These are phyloP conservation scores for Yarrowia galli DNA, from an alignment of 1,139 yeast species.

Conservation along the genomic window DNA sequence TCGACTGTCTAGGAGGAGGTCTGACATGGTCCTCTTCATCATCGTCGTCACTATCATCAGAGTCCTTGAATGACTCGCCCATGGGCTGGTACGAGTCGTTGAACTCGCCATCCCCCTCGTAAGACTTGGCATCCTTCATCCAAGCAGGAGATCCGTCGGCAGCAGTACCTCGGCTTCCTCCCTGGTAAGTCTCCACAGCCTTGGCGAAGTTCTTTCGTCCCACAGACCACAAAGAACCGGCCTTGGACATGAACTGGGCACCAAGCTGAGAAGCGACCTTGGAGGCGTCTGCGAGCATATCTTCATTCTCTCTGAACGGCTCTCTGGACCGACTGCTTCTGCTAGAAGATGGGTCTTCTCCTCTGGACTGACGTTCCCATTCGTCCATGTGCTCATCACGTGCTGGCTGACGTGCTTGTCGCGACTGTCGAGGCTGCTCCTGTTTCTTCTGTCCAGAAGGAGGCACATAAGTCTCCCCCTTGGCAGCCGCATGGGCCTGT, in stretches of 20 bases:
- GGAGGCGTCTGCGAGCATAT: constrained; percentile 51
- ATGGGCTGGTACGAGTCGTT: constrained; percentile 14
- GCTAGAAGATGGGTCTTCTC: constrained; percentile 13
- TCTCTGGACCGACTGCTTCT: constrained; percentile 8
- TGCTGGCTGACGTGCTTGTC: constrained; percentile 20
- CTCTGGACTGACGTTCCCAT: constrained; percentile 27
- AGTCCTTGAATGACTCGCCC: constrained; percentile 40
- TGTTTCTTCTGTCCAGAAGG: constrained; percentile 2
- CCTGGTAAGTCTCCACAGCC: constrained; percentile 68
- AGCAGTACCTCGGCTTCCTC: constrained; percentile 46
- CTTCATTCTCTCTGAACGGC: constrained; percentile 1
- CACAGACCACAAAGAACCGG: constrained; percentile 65
- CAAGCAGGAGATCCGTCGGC: constrained; percentile 70
- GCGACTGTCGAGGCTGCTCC: constrained; percentile 12
- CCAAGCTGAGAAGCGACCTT: constrained; percentile 67
- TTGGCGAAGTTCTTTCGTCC: constrained; percentile 69
- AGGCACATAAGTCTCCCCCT: constrained; percentile 30
- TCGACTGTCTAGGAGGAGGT: background rate
- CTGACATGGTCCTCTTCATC: constrained; percentile 9
- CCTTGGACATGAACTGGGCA: constrained; percentile 66
- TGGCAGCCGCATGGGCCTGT: constrained; percentile 57
- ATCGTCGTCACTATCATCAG: constrained; percentile 40
- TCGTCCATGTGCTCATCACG: constrained; percentile 12
- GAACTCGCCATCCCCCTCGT: constrained; percentile 24
- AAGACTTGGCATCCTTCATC: constrained; percentile 68